phyloP scores from a whole-genome alignment of 106 monocot species.

The Triglochin maritima region DNA sequence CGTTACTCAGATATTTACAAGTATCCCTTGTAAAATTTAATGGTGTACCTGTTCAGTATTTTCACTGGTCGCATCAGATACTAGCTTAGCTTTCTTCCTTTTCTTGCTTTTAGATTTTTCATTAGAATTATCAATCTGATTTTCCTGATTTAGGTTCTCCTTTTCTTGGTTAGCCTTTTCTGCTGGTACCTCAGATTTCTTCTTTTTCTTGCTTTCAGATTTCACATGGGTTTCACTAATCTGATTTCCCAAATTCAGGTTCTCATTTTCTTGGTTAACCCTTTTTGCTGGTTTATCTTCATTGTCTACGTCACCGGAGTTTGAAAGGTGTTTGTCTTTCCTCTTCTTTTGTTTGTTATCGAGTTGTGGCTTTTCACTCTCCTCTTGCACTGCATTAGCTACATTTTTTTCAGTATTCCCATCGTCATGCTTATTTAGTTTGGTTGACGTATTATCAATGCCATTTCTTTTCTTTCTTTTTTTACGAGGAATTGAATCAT shows the following conservation, averaged over 20 bases:
- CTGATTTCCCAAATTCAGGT: not conserved
- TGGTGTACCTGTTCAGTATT: not conserved
- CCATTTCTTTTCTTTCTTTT: not conserved
- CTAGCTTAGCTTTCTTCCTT: conserved; percentile 1
- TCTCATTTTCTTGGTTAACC: not conserved
- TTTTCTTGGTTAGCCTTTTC: not conserved
- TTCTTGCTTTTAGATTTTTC: conserved; percentile 4
- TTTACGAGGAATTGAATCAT: not conserved
- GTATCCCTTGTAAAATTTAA: not conserved
- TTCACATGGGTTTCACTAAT: not conserved
- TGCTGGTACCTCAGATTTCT: not conserved
- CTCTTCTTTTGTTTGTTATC: not conserved
- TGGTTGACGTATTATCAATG: not conserved
- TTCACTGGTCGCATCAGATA: not conserved
- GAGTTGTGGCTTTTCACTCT: not conserved
- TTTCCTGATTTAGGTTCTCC: not conserved
- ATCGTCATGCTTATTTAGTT: not conserved
- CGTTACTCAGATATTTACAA: not conserved
- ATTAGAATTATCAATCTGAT: not conserved
- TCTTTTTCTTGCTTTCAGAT: conserved; percentile 7
- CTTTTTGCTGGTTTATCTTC: not conserved
- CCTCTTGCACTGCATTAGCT: not conserved
- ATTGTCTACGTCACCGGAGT: not conserved
- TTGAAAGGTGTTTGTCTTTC: not conserved
- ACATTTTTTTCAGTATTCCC: not conserved